Evolutionary conservation across 768 basidiomycete genomes (phyloP), one percentile per base, ranked within the genome.

Genomic region (Agaricus bisporus): DNA sequence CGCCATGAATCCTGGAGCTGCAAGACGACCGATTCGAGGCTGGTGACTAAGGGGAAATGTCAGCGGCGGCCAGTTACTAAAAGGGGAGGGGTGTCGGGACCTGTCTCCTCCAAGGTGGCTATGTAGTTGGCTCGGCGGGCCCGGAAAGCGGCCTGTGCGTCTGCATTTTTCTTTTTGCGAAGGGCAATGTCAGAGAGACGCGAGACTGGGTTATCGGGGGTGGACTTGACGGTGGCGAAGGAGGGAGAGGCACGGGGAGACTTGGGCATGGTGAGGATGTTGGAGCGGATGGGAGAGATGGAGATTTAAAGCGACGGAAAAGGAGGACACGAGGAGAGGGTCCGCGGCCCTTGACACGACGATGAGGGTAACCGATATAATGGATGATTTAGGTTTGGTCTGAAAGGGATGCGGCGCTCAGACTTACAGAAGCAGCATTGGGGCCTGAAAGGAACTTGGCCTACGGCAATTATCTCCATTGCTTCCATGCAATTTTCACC

Each of bases 151-250:
- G 90, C 89, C 70, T 92, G 90, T 2, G 90, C 90, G 64, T 91
- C 87, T 35, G 90, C 90, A 62, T 92, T 92, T 73, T 92, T 92
- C 76, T 88, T 89, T 73, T 89, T 90, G 59, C 88, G 74, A 61
- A 87, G 74, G 32, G 84, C 83, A 11, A 85, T 78, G 67, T 88
- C 85, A 59, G 83, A 76, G 65, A 83, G 65, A 58, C 78, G 77
- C 42, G 73, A 61, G 25, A 71, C 61, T 56, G 65, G 56, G 35
- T 70, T 68, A 51, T 73, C 68, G 20, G 63, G 57, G 29, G 68
- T 57, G 60, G 70, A 65, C 66, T 74, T 70, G 64, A 66, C 53
- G 55, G 61, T 53, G 59, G 36, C 50, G 35, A 56, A 53, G 49
- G 45, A 35, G 54, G 68, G 55, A 49, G 66, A 60, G 36, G 71